These are phyloP conservation scores for Pseudocercospora ulei DNA, from an alignment of 2,329 filamentous ascomycete genomes.

Conservation along the genomic window DNA sequence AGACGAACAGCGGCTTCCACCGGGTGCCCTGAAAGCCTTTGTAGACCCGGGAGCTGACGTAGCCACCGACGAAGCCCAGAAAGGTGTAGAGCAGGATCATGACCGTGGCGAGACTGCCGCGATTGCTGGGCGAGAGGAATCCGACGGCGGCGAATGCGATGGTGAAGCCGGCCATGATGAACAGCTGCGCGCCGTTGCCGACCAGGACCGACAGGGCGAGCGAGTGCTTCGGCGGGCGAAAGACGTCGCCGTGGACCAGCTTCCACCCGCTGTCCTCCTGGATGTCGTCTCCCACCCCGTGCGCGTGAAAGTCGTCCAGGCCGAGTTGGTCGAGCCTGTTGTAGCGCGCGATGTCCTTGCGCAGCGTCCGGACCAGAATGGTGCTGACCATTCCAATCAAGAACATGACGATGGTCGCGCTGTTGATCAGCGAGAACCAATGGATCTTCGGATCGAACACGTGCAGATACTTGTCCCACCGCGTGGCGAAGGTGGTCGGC, in stretches of 20 bases:
- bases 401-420: constrained; percentile 87
- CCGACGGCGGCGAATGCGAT: constrained; percentile 88
- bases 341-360: constrained; percentile 93
- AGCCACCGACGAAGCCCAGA: constrained; percentile 85
- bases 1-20: constrained; percentile 87
- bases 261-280: constrained; percentile 99
- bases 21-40: constrained; percentile 84
- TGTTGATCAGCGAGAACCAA: constrained; percentile 97
- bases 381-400: constrained; percentile 83
- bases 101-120: constrained; percentile 83
- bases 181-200: constrained; percentile 89
- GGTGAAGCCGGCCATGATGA: constrained; percentile 93
- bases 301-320: constrained; percentile 76
- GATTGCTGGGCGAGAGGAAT: constrained; percentile 90
- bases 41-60: constrained; percentile 81
- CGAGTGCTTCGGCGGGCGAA: constrained; percentile 74
- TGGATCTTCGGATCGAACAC: constrained; percentile 97
- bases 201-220: constrained; percentile 78
- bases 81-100: constrained; percentile 89
- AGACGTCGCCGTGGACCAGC: constrained; percentile 92
- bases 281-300: constrained; percentile 73
- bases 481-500: constrained; percentile 80
- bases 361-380: constrained; percentile 76
- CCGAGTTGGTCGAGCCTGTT: constrained; percentile 88
- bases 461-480: constrained; percentile 98